Evolutionary conservation across 106 monocot genomes (phyloP).

Genomic region (Dioscorea zingiberensis): DNA sequence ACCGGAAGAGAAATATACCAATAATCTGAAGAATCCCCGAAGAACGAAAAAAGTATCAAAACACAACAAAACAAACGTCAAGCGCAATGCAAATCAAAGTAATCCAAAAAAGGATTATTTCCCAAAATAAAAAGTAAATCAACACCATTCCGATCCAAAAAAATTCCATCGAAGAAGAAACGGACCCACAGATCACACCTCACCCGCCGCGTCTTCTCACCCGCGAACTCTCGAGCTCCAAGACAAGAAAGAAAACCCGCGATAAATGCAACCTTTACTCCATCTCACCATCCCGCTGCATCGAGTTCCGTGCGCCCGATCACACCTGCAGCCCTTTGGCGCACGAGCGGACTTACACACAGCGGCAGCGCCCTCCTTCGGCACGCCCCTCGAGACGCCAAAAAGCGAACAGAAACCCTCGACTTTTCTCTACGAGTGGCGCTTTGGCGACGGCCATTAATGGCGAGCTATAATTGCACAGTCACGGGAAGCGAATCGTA

Average conservation of each 20-base stretch:
- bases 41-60: no score
- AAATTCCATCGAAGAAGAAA: not conserved
- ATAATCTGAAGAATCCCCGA: no score
- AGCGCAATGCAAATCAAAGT: no score
- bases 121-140: not conserved
- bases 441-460: not conserved
- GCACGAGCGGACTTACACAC: slow-evolving; percentile 8
- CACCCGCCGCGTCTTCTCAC: no score
- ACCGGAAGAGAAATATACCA: no score
- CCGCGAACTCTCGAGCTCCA: not conserved
- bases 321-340: not conserved
- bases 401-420: not conserved
- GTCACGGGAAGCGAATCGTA: not conserved
- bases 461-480: not conserved
- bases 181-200: not conserved
- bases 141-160: not conserved
- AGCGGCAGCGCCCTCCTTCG: slow-evolving; percentile 7
- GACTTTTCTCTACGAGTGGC: not conserved
- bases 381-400: not conserved
- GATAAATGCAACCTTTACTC: not conserved
- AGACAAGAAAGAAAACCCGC: not conserved
- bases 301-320: not conserved
- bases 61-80: no score
- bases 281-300: not conserved
- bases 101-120: no score